Evolutionary conservation across 2,329 filamentous ascomycete genomes (phyloP), one percentile per base, ranked within the genome.

Genomic region (Botrytis hyacinthi): DNA sequence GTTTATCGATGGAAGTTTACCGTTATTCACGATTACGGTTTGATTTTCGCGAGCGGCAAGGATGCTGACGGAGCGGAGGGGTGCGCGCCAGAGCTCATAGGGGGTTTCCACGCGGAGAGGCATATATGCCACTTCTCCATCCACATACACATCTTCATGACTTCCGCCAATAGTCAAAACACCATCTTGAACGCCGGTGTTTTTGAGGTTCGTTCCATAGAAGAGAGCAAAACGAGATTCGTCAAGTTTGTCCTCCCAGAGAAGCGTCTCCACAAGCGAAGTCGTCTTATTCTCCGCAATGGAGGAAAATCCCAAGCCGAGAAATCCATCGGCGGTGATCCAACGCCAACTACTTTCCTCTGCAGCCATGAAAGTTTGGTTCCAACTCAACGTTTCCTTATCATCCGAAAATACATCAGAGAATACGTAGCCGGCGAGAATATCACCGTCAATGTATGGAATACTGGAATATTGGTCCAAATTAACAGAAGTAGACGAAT

Each of bases 221-320:
- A 14, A 73, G 16, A 73, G 6, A 7, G n/a, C 71, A 29, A 73
- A 73, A 29, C 57, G 46, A 16, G 63, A 22, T 2, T 42, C 54
- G 35, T 70, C 66, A 26, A 73, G 32, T 8, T 54, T 40, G 22
- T 69, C 66, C 1, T 71, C 54, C 71, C 59, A 51, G 20, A 73
- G n/a, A 4, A 73, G 46, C 1, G 71, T 73, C 20, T 73, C 71
- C 7, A 71, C 71, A 8, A 62, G 18, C 10, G 71, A 62, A 10
- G 12, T 62, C 4, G 44, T 70, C 8, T 62, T 26, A 8, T 32
- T 20, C 40, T 62, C 2, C 8, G 66, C 63, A 26, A 73, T 71
- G 1, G 71, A 70, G 14, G 71, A 73, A 18, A 73, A 73, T 7
- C 1, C 71, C 4, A 73, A 35, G 63, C 71, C 62, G 16, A 73